Conservation (phyloP, 75 land plant species). For the Cryptomeria japonica region DNA sequence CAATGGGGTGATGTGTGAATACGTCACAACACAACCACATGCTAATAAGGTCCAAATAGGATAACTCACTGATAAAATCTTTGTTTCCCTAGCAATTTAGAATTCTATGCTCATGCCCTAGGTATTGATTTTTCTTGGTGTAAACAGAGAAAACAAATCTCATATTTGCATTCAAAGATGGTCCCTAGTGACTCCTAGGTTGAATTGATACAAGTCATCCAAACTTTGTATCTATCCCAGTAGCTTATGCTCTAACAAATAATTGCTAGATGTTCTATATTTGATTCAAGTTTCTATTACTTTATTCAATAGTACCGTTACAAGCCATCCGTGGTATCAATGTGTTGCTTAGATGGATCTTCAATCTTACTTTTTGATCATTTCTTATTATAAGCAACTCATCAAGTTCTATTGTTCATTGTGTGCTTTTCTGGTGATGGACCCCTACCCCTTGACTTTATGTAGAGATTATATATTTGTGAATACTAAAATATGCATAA, state of each 20-base stretch:
- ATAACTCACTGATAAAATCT: conserved; percentile 28
- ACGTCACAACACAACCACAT: too few relatives aligned
- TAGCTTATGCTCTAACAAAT: background rate
- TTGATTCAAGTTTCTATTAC: background rate
- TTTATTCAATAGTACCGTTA: background rate
- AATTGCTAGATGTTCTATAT: background rate
- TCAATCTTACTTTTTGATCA: conserved; percentile 13
- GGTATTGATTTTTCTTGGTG: conserved; percentile 53
- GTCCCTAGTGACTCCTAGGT: background rate
- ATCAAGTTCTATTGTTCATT: too few relatives aligned
- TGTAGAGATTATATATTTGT: too few relatives aligned
- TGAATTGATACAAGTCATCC: background rate
- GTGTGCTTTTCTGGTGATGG: too few relatives aligned
- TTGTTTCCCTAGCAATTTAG: conserved; percentile 84
- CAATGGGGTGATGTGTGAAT: too few relatives aligned
- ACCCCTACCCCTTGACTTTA: too few relatives aligned
- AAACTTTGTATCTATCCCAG: background rate
- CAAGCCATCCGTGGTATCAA: conserved; percentile 25
- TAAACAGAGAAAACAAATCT: conserved; percentile 69
- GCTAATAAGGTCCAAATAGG: background rate
- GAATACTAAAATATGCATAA: too few relatives aligned
- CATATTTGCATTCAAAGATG: conserved; percentile 23
- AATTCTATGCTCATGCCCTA: conserved; percentile 61
- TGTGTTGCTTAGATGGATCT: conserved; percentile 15
- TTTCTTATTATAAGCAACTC: background rate